Percentiles rank a stretch among this genome's conserved stretches.
phyloP scores from a whole-genome alignment of 306 rosid species.

The Quercus rubra region DNA sequence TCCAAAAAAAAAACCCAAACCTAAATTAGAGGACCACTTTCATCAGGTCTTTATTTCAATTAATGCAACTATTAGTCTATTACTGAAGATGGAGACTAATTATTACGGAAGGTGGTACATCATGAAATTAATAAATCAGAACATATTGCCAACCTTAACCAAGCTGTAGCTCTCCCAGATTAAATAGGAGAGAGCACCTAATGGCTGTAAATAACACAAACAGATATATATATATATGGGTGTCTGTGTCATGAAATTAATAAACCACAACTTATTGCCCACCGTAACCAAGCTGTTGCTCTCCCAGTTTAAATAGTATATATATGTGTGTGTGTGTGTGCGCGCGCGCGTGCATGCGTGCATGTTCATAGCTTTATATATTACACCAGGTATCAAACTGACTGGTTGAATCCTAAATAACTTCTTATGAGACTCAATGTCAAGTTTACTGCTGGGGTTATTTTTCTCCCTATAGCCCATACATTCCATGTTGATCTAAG shows the following conservation, averaged over 20 bases:
- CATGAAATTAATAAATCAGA: background rate
- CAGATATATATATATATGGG: no score
- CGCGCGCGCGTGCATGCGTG: rapidly evolving
- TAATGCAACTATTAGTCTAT: background rate
- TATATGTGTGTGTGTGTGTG: no score
- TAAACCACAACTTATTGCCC: background rate
- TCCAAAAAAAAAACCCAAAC: background rate
- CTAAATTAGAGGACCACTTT: background rate
- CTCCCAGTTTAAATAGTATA: background rate
- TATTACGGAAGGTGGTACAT: background rate
- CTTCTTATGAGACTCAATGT: no score
- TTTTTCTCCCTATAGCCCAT: no score
- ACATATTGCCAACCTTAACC: background rate
- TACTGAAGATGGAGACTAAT: background rate
- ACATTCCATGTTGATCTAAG: no score
- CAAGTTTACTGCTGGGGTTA: no score
- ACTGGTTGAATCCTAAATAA: background rate
- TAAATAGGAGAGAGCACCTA: no score
- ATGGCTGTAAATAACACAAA: no score
- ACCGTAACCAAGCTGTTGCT: background rate
- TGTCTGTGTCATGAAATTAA: background rate
- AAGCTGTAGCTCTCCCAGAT: background rate
- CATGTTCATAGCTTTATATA: background rate
- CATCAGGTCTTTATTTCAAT: background rate
- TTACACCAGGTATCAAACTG: background rate